phyloP scores from a whole-genome alignment of 2,329 filamentous ascomycete species.

The Chaetomium strumarium region DNA sequence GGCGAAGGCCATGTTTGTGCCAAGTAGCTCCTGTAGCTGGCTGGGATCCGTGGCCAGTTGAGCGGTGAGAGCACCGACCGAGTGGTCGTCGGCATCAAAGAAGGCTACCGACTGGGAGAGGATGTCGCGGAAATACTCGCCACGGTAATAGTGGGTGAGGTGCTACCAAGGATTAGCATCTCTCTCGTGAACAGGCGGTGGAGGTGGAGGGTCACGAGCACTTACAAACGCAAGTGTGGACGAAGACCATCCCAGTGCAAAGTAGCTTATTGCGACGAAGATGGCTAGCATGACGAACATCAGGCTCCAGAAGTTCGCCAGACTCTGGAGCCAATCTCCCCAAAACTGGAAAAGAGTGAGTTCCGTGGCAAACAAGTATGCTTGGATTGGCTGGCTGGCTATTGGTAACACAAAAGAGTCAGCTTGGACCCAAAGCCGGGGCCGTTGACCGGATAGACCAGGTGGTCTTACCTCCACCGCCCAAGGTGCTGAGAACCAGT shows the following conservation, averaged over 20 bases:
- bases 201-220: conserved; percentile 15
- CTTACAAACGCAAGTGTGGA: conserved; percentile 39
- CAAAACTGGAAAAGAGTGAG: conserved; percentile 43
- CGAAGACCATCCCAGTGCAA: conserved; percentile 40
- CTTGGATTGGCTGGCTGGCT: conserved; percentile 38
- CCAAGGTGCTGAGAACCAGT: conserved; percentile 39
- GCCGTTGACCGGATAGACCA: background rate
- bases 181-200: background rate
- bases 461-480: conserved; percentile 24
- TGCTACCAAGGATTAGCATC: conserved; percentile 23
- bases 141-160: conserved; percentile 48
- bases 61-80: conserved; percentile 53
- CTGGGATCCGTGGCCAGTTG: conserved; percentile 50
- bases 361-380: conserved; percentile 50
- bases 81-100: conserved; percentile 55
- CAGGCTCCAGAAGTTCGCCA: conserved; percentile 55
- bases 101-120: conserved; percentile 53
- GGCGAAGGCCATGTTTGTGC: conserved; percentile 57
- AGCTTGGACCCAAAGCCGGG: background rate
- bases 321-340: conserved; percentile 29
- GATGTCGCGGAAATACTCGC: conserved; percentile 55
- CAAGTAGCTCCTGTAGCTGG: conserved; percentile 56
- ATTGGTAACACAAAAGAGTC: background rate
- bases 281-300: conserved; percentile 58
- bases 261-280: conserved; percentile 49